These are phyloP conservation scores for Fusarium fracticaudum DNA, from an alignment of 2,329 filamentous ascomycete genomes.

Conservation along the genomic window DNA sequence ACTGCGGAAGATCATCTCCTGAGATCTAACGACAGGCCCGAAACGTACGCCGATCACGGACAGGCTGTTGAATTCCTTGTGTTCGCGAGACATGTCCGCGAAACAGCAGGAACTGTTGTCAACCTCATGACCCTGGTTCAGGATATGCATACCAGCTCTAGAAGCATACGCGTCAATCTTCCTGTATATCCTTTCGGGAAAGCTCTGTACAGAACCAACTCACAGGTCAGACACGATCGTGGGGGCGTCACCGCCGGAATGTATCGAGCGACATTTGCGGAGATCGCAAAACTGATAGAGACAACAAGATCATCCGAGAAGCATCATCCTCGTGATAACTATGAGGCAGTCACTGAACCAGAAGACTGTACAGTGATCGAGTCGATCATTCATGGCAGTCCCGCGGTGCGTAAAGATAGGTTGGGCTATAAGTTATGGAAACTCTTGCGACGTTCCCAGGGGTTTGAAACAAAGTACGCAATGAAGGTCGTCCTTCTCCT, in stretches of 20 bases:
- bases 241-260: constrained; percentile 65
- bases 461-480: constrained; percentile 66
- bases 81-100: constrained; percentile 64
- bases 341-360: constrained; percentile 31
- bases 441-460: constrained; percentile 62
- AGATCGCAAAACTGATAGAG: constrained; percentile 56
- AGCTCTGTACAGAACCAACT: constrained; percentile 62
- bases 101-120: constrained; percentile 60
- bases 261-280: constrained; percentile 57
- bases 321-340: constrained; percentile 31
- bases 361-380: constrained; percentile 52
- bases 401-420: constrained; percentile 48
- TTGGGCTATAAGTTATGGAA: constrained; percentile 60
- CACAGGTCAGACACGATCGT: constrained; percentile 67
- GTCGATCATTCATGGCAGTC: constrained; percentile 49
- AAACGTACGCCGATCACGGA: constrained; percentile 57
- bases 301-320: constrained; percentile 53
- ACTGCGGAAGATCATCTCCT: constrained; percentile 58
- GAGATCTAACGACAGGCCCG: constrained; percentile 54
- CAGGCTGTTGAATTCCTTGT: constrained; percentile 64
- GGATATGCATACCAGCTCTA: constrained; percentile 55
- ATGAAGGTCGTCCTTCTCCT: constrained; percentile 64
- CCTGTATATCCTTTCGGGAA: constrained; percentile 66
- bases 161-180: constrained; percentile 55
- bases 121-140: constrained; percentile 58